Evolutionary conservation across 345 rosid genomes (phyloP).

Genomic region (rapeseed (Brassica napus)): Da-Ae NC_063442.1:4628001-4628500

Average conservation of each 20-base stretch:
- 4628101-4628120: conserved; percentile 35
- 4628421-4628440: conserved; percentile 32
- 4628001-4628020: conserved; percentile 41
- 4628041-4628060: conserved; percentile 47
- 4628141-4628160: conserved; percentile 36
- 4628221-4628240: conserved; percentile 40
- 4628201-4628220: conserved; percentile 42
- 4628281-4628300: conserved; percentile 31
- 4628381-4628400: conserved; percentile 31
- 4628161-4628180: conserved; percentile 35
- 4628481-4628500: conserved; percentile 89
- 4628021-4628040: conserved; percentile 50
- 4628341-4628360: conserved; percentile 32
- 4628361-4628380: conserved; percentile 42
- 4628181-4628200: conserved; percentile 43
- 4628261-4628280: conserved; percentile 39
- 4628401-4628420: conserved; percentile 48
- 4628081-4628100: conserved; percentile 54
- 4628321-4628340: conserved; percentile 32
- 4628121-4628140: conserved; percentile 32
- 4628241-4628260: conserved; percentile 38
- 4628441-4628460: conserved; percentile 87
- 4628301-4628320: conserved; percentile 38
- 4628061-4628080: conserved; percentile 58
- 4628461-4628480: conserved; percentile 98